Percentiles rank a stretch among this genome's conserved stretches.
Conservation (phyloP, 2,329 filamentous ascomycete species). For the Fusarium sp. region DNA sequence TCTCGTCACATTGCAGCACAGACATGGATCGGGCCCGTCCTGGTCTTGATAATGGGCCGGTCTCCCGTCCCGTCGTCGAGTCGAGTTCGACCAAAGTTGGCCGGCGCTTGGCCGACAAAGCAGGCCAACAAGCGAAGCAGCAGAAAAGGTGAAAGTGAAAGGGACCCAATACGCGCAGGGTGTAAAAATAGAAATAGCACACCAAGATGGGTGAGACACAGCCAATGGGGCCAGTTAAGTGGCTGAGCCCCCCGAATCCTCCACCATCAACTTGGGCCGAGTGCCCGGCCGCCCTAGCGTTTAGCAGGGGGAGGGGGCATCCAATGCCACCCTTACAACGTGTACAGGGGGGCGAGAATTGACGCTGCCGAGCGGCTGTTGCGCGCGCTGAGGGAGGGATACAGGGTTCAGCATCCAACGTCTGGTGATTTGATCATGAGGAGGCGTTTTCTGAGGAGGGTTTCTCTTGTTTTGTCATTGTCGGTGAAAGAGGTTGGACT, state of each 20-base stretch:
- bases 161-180: conserved; percentile 25
- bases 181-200: conserved; percentile 41
- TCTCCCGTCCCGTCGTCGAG: neutral
- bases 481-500: neutral
- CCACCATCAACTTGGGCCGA: conserved; percentile 6
- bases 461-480: neutral
- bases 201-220: conserved; percentile 23
- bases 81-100: neutral
- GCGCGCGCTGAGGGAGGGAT: neutral
- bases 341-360: conserved; percentile 22
- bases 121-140: conserved; percentile 11
- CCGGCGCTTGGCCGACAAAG: neutral
- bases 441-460: neutral
- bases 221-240: conserved; percentile 26
- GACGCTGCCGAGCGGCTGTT: conserved; percentile 28
- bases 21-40: neutral
- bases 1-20: conserved; percentile 15
- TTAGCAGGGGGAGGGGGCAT: conserved; percentile 14
- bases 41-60: neutral
- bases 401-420: conserved; percentile 12
- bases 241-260: conserved; percentile 24
- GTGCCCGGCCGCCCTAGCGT: conserved; percentile 23
- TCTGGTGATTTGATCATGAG: conserved; percentile 19
- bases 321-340: conserved; percentile 24
- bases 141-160: neutral